Evolutionary conservation across 345 rosid species (phyloP).

Genomic region (Lepidium didymum): DNA sequence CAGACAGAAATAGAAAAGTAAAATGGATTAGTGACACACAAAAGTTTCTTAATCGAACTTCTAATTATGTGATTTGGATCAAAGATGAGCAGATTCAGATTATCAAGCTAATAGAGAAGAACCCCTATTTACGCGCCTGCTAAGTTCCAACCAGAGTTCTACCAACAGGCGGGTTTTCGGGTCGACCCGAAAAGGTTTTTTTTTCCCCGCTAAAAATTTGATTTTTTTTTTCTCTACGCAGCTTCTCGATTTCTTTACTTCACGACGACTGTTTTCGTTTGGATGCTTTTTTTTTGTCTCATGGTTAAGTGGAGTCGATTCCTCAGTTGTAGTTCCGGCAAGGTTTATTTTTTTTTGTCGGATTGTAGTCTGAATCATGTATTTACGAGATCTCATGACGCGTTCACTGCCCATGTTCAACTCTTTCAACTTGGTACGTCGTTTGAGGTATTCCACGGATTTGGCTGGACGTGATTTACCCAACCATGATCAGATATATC

Average conservation of each 20-base stretch:
- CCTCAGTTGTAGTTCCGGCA: not conserved
- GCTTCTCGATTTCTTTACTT: conserved; percentile 11
- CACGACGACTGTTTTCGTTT: conserved; percentile 6
- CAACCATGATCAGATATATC: conserved; percentile 12
- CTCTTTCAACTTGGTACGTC: conserved; percentile 18
- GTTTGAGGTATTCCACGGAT: conserved; percentile 24
- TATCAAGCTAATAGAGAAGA: not conserved
- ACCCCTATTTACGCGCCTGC: not conserved
- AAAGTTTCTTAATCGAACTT: not conserved
- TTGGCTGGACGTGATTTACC: not conserved
- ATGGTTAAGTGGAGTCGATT: conserved; percentile 2
- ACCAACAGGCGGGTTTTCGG: conserved; percentile 9
- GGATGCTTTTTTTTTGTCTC: not conserved
- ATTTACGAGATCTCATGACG: not conserved
- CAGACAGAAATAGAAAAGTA: not conserved
- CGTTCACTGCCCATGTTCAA: not conserved
- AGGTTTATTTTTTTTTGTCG: not conserved
- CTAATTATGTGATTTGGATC: not conserved
- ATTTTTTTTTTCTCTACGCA: not conserved
- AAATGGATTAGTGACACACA: not conserved
- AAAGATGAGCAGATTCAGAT: conserved; percentile 2
- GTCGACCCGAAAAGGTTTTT: conserved; percentile 14
- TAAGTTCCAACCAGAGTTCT: not conserved
- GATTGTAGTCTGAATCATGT: conserved; percentile 1
- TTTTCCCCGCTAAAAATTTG: not conserved